A percentile compares a stretch with the other conserved stretches of the same genome.
Conservation (phyloP, 352 stramenopile species). For the Globisporangium mamillatum region DNA sequence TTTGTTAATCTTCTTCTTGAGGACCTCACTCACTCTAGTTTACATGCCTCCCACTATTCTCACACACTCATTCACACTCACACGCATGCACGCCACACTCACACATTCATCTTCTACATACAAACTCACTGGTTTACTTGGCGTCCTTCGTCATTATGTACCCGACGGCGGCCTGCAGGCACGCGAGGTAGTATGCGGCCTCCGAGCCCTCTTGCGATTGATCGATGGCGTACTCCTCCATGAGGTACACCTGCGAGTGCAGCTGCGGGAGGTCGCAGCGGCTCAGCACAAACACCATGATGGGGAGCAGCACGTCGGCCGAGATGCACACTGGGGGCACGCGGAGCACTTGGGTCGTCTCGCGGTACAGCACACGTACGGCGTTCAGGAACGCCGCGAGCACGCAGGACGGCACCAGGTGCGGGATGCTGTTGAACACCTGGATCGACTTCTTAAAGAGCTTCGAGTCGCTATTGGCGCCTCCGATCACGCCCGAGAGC, state of each 20-base stretch:
- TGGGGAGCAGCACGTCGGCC: conserved; percentile 70
- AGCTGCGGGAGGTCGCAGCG: conserved; percentile 65
- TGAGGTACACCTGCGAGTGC: conserved; percentile 72
- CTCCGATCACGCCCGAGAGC: conserved; percentile 3
- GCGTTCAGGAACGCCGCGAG: conserved; percentile 56
- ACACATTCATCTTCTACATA: conserved; percentile 20
- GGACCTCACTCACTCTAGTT: conserved; percentile 4
- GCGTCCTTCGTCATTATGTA: conserved; percentile 58
- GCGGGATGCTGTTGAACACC: conserved; percentile 66
- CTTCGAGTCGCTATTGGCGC: conserved; percentile 16
- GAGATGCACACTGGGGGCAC: conserved; percentile 59
- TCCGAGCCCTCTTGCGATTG: conserved; percentile 67
- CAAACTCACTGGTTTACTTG: conserved; percentile 6
- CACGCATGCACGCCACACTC: not conserved
- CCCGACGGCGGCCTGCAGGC: conserved; percentile 70
- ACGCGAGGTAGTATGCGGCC: conserved; percentile 81
- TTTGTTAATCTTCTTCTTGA: not conserved
- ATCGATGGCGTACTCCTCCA: conserved; percentile 79
- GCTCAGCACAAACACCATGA: conserved; percentile 75
- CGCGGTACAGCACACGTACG: conserved; percentile 65
- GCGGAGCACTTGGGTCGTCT: conserved; percentile 44
- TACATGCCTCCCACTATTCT: conserved; percentile 8
- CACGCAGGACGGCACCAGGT: conserved; percentile 71
- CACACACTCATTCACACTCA: conserved; percentile 11
- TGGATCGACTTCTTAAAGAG: conserved; percentile 57